phyloP scores from a whole-genome alignment of 2,329 filamentous ascomycete species.

The Spiromastix sp. region DNA sequence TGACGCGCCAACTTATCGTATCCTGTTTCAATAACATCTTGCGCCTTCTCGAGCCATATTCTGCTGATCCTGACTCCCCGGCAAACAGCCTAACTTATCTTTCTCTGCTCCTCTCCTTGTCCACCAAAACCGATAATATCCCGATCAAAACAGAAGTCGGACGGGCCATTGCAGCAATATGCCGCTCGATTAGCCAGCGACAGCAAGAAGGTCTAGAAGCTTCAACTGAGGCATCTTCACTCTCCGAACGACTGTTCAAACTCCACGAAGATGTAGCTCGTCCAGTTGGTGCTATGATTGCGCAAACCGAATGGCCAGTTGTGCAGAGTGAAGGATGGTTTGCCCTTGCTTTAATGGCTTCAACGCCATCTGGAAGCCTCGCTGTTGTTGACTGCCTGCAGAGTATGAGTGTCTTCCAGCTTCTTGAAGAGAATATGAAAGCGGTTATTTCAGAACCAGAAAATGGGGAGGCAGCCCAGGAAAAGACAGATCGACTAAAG shows the following conservation, averaged over 20 bases:
- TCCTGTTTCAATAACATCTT: constrained; percentile 28
- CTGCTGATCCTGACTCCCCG: constrained; percentile 19
- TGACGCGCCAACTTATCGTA: constrained; percentile 29
- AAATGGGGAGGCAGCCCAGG: constrained; percentile 11
- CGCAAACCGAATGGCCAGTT: constrained; percentile 38
- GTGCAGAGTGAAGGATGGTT: constrained; percentile 41
- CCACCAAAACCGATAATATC: constrained; percentile 31
- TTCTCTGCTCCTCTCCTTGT: constrained; percentile 31
- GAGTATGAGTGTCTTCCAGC: constrained; percentile 22
- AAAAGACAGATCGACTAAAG: constrained; percentile 17
- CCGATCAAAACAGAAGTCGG: constrained; percentile 39
- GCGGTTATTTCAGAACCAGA: constrained; percentile 11
- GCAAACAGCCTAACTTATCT: constrained; percentile 27
- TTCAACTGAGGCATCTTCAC: constrained; percentile 9
- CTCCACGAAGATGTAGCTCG: constrained; percentile 26
- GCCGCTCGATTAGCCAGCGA: constrained; percentile 7
- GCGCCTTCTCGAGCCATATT: constrained; percentile 23
- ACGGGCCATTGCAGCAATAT: constrained; percentile 35
- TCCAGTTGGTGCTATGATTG: constrained; percentile 34
- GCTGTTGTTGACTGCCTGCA: constrained; percentile 27
- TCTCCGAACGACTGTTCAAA: constrained; percentile 21
- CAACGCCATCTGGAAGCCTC: constrained; percentile 20
- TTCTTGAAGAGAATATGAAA: constrained; percentile 24
- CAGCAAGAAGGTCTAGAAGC: constrained; percentile 6
- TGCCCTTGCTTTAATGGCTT: constrained; percentile 37